Evolutionary conservation across 495 filamentous ascomycete genomes (phyloP).

Genomic region (Talaromyces trachyspermus): DNA sequence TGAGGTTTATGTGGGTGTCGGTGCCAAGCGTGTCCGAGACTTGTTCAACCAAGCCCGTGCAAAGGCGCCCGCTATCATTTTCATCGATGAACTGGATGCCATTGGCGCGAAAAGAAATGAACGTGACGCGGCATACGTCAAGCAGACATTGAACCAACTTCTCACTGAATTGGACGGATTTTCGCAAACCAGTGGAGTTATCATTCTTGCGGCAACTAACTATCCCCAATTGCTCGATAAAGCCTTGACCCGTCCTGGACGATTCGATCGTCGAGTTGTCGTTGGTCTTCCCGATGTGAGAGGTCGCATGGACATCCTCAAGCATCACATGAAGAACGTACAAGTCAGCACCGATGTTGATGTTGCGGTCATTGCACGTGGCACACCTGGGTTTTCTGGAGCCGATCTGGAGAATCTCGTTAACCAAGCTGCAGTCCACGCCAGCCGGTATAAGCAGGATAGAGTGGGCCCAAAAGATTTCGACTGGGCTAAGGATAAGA

Average conservation of each 20-base stretch:
- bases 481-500: slow-evolving; percentile 97
- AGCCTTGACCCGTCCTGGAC: slow-evolving; percentile 85
- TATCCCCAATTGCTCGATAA: slow-evolving; percentile 92
- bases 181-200: slow-evolving; percentile 85
- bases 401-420: slow-evolving; percentile 94
- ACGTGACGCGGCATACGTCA: slow-evolving; percentile 89
- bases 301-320: slow-evolving; percentile 83
- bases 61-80: slow-evolving; percentile 93
- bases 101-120: slow-evolving; percentile 92
- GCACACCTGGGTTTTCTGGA: slow-evolving; percentile 87
- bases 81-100: slow-evolving; percentile 96
- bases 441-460: slow-evolving; percentile 67
- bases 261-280: slow-evolving; percentile 85
- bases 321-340: slow-evolving; percentile 85
- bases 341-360: slow-evolving; percentile 73
- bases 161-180: slow-evolving; percentile 98
- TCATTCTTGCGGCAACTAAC: slow-evolving; percentile 93
- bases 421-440: slow-evolving; percentile 91
- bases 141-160: slow-evolving; percentile 94
- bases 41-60: slow-evolving; percentile 81
- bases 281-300: slow-evolving; percentile 94
- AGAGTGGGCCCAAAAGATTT: slow-evolving; percentile 74
- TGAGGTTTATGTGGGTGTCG: slow-evolving; percentile 96
- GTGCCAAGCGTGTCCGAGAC: slow-evolving; percentile 94
- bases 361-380: slow-evolving; percentile 69